Percentiles rank a stretch among this genome's conserved stretches.
These are phyloP conservation scores for Chalciporus chontae DNA, from an alignment of 768 basidiomycete species.

Conservation along the genomic window DNA sequence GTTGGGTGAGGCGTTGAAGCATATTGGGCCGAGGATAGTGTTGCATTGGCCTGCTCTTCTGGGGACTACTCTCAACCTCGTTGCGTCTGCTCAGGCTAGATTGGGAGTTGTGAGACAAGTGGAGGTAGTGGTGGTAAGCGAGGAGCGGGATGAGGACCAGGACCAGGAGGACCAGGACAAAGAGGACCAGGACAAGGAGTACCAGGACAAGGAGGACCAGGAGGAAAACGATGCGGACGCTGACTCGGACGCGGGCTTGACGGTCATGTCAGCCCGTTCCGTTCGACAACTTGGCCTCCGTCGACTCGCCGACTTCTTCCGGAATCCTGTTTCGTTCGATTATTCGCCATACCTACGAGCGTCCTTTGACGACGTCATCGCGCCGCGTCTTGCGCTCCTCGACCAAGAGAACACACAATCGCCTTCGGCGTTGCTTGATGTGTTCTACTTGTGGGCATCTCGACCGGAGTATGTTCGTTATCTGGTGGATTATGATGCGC, in stretches of 20 bases:
- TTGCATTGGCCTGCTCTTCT: conserved; percentile 75
- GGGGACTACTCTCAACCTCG: conserved; percentile 60
- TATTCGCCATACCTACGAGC: conserved; percentile 65
- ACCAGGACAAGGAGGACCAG: conserved; percentile 32
- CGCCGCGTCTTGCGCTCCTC: conserved; percentile 73
- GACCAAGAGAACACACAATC: conserved; percentile 88
- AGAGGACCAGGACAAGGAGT: conserved; percentile 34
- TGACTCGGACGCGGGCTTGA: conserved; percentile 27
- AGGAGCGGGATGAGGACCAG: conserved; percentile 17
- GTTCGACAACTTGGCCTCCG: conserved; percentile 84
- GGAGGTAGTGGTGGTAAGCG: conserved; percentile 21
- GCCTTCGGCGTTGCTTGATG: conserved; percentile 83
- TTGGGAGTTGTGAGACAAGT: conserved; percentile 34
- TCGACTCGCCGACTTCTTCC: conserved; percentile 86
- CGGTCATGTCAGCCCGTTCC: conserved; percentile 47
- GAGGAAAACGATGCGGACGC: conserved; percentile 35
- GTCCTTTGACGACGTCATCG: conserved; percentile 70
- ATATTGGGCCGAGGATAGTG: conserved; percentile 71
- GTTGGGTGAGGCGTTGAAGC: conserved; percentile 78
- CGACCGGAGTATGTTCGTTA: conserved; percentile 53
- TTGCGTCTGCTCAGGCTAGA: conserved; percentile 59
- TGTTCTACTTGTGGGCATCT: conserved; percentile 76
- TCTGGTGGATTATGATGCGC: conserved; percentile 66
- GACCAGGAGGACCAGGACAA: conserved; percentile 32
- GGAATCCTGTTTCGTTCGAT: conserved; percentile 67